Conservation (phyloP, 176 grass and related monocot species). For the Microstegium vimineum region DNA sequence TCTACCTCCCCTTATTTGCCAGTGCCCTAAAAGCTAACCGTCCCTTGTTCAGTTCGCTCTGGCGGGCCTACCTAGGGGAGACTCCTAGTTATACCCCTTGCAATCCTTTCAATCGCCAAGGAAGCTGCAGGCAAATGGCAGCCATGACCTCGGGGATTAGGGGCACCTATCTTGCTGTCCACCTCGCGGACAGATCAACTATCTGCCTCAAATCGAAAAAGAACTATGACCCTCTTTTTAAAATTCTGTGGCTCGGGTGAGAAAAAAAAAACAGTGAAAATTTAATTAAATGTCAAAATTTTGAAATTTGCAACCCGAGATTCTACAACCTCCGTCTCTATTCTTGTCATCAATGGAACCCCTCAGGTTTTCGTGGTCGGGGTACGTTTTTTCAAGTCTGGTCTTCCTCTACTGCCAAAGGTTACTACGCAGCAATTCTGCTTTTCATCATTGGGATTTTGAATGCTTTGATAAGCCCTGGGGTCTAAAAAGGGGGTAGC, state of each 20-base stretch:
- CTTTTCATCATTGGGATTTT: not conserved
- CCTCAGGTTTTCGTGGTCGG: not conserved
- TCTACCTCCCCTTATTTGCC: not conserved
- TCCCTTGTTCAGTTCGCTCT: not conserved
- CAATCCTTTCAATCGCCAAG: not conserved
- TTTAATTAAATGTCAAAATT: no score
- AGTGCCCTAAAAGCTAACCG: not conserved
- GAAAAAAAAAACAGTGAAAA: no score
- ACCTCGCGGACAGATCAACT: not conserved
- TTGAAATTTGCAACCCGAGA: not conserved
- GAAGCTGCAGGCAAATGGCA: not conserved
- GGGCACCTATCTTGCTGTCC: not conserved
- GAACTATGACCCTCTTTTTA: not conserved
- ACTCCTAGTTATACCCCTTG: not conserved
- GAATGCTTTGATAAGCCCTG: not conserved
- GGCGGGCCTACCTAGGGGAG: not conserved
- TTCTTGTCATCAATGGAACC: no score
- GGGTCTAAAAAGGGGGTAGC: not conserved
- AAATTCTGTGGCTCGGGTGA: not conserved
- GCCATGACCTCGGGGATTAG: not conserved
- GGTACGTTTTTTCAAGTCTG: conserved; percentile 3
- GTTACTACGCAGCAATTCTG: not conserved
- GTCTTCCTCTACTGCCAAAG: not conserved
- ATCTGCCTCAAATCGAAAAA: not conserved
- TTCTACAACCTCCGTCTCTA: no score